phyloP scores from a whole-genome alignment of 176 grass and related monocot species.

The Bolboschoenus planiculmis region DNA sequence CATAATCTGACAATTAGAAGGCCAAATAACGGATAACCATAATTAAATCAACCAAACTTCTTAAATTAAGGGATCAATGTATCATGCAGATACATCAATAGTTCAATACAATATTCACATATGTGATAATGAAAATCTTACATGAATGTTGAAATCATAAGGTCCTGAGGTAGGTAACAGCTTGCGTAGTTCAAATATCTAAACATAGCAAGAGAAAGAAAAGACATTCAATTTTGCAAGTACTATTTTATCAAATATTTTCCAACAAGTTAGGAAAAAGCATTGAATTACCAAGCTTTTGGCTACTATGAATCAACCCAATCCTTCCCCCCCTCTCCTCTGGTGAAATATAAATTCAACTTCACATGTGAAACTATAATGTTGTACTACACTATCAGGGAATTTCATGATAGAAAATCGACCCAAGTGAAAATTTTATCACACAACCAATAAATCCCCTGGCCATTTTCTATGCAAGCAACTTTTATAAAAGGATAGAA shows the following conservation, averaged over 20 bases:
- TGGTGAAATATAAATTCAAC: conserved; percentile 6
- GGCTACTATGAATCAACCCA: background rate
- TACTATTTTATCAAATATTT: background rate
- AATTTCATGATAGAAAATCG: too few relatives aligned
- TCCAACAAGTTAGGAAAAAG: background rate
- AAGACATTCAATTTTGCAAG: background rate
- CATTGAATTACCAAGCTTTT: background rate
- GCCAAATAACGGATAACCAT: background rate
- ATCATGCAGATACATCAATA: background rate
- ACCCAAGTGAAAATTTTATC: too few relatives aligned
- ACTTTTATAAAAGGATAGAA: background rate
- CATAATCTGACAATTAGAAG: conserved; percentile 66
- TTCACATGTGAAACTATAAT: background rate
- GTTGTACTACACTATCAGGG: background rate
- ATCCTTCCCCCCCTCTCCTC: background rate
- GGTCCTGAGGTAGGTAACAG: conserved; percentile 78
- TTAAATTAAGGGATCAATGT: background rate
- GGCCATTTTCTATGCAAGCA: too few relatives aligned
- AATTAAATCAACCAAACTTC: background rate
- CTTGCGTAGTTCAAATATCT: conserved; percentile 94
- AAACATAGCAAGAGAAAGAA: conserved; percentile 28
- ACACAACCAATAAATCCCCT: too few relatives aligned
- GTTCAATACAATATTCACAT: background rate
- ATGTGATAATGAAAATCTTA: conserved; percentile 37
- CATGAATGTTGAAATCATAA: conserved; percentile 99